A percentile compares a stretch with the other conserved stretches of the same genome.
These are phyloP conservation scores for Trichoderma sp. DNA, from an alignment of 2,329 filamentous ascomycete genomes.

Conservation along the genomic window DNA sequence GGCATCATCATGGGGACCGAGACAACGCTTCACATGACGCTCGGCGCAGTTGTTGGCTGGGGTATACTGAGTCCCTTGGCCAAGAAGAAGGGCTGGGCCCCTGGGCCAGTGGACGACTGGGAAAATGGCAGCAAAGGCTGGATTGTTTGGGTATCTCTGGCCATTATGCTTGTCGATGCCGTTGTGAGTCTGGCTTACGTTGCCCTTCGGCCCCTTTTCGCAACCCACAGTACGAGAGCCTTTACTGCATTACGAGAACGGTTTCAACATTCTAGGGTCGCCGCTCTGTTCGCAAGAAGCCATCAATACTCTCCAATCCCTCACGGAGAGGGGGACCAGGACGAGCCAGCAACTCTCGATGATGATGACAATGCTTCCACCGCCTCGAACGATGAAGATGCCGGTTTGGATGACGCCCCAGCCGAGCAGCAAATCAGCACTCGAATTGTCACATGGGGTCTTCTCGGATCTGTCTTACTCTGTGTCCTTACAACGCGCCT, in stretches of 20 bases:
- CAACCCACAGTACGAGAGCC: slow-evolving; percentile 23
- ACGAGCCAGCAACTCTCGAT: neutral
- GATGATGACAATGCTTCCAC: slow-evolving; percentile 29
- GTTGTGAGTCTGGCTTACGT: slow-evolving; percentile 86
- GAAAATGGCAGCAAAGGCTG: slow-evolving; percentile 92
- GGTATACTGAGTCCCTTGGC: slow-evolving; percentile 86
- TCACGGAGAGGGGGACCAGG: slow-evolving; percentile 3
- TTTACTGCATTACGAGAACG: slow-evolving; percentile 27
- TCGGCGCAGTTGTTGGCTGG: slow-evolving; percentile 90
- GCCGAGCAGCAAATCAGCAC: slow-evolving; percentile 78
- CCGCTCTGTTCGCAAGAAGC: slow-evolving; percentile 29
- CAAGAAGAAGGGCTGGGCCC: slow-evolving; percentile 85
- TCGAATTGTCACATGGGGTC: slow-evolving; percentile 71
- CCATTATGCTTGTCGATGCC: slow-evolving; percentile 95
- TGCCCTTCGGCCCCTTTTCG: slow-evolving; percentile 61
- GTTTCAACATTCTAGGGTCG: slow-evolving; percentile 33
- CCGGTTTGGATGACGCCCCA: slow-evolving; percentile 76
- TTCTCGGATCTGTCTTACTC: slow-evolving; percentile 74
- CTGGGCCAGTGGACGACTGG: slow-evolving; percentile 86
- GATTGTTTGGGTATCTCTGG: slow-evolving; percentile 96
- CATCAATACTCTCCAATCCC: slow-evolving; percentile 36
- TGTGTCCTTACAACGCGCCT: slow-evolving; percentile 82
- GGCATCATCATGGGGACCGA: slow-evolving; percentile 98
- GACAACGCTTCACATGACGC: slow-evolving; percentile 92
- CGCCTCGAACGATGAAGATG: slow-evolving; percentile 29